Percentiles rank a stretch among this genome's conserved stretches.
These are phyloP conservation scores for Theobroma cacao DNA, from an alignment of 345 rosid genomes.

Conservation along the genomic window DNA sequence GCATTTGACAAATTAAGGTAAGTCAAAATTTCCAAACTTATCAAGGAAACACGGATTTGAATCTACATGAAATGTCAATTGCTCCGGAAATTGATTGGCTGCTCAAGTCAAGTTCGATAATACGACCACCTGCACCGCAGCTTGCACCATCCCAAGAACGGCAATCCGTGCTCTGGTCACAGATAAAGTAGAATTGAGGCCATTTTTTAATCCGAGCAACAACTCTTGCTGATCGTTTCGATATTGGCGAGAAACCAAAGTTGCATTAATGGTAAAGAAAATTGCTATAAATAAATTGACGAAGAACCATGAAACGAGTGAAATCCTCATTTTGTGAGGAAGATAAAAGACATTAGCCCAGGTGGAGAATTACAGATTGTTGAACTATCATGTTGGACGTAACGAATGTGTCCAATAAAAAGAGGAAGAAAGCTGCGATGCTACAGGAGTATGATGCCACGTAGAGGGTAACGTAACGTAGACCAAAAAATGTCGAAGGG, in stretches of 20 bases:
- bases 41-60: too few relatives aligned
- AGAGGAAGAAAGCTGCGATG: too few relatives aligned
- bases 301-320: constrained; percentile 15
- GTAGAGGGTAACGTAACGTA: too few relatives aligned
- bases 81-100: constrained; percentile 29
- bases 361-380: not conserved
- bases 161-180: constrained; percentile 31
- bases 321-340: constrained; percentile 15
- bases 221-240: constrained; percentile 29
- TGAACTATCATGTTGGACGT: not conserved
- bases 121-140: constrained; percentile 34
- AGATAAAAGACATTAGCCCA: not conserved
- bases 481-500: not conserved
- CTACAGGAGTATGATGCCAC: too few relatives aligned
- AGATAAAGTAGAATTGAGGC: constrained; percentile 7
- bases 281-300: not conserved
- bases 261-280: not conserved
- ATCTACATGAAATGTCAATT: constrained; percentile 25
- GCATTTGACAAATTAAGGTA: too few relatives aligned
- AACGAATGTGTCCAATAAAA: too few relatives aligned
- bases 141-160: constrained; percentile 42
- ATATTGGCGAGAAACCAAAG: constrained; percentile 29
- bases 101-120: constrained; percentile 39
- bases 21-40: too few relatives aligned
- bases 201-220: constrained; percentile 32